Base-by-base conservation (phyloP, 2,329 filamentous ascomycete species). In the Lecanoromycetidae sp. region DNA sequence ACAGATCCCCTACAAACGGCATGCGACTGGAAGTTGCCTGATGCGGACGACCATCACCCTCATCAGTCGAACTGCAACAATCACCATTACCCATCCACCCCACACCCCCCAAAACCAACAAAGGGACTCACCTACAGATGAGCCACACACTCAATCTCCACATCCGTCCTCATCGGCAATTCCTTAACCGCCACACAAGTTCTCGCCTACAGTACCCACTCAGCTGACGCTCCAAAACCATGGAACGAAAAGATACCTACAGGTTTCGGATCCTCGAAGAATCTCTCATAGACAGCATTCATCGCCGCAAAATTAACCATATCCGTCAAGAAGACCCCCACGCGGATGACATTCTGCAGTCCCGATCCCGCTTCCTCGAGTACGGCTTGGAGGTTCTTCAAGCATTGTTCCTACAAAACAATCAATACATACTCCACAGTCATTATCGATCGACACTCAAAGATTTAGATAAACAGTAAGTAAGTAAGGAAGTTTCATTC, bases 101-200 rank as follows among this genome's bases (percentile, higher is more conserved):
- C 41, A 32, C 22, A 22, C 15, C 42, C 37, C 19, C n/a, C 12
- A 10, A 20, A 3, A 13, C 6, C 4, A 5, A 20, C 10, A 20
- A 39, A 43, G 26, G 29, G 23, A 33, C 52, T 48, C 19, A 49
- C 50, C 43, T 52, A 54, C 53, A 80, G 73, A 46, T 83, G 71
- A 48, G 87, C 87, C 70, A 91, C 83, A 63, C 80, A 84, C 74
- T 94, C 87, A 62, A 94, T 91, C 74, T 94, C 87, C 20, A 94
- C 80, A 51, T 87, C 80, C 34, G 87, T 87, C 48, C 80, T 80
- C 74, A 88, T 87, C 52, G 87, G 87, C 54, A 94, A 75, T 57
- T 84, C 79, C 74, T 91, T 88, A 55, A 93, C 88, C 4, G 87
- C 87, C 45, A 94, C 86, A 62, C 87, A 94, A 68, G 82, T 87